Evolutionary conservation across 2,329 filamentous ascomycete species (phyloP).

Genomic region (Diaporthe vaccinii): DNA sequence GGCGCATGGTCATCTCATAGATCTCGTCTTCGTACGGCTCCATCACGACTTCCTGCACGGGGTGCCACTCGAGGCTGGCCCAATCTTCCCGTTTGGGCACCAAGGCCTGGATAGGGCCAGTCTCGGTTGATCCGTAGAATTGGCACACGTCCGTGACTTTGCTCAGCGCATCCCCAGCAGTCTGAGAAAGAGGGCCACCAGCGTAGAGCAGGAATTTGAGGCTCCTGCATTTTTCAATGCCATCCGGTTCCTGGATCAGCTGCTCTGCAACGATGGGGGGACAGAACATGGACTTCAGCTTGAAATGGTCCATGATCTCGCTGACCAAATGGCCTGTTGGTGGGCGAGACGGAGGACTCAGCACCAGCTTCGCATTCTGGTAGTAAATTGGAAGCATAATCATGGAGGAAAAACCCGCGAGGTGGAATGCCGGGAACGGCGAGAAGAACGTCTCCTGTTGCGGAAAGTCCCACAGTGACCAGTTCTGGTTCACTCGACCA

Average conservation of each 20-base stretch:
- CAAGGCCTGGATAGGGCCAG: constrained; percentile 41
- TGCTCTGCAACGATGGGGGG: constrained; percentile 43
- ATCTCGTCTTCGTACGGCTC: constrained; percentile 41
- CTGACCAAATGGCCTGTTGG: constrained; percentile 39
- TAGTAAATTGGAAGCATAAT: constrained; percentile 43
- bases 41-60: constrained; percentile 42
- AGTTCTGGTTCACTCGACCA: constrained; percentile 43
- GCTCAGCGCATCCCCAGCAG: constrained; percentile 42
- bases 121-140: constrained; percentile 44
- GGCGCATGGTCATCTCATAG: constrained; percentile 43
- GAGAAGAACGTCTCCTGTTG: constrained; percentile 40
- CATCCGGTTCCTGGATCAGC: constrained; percentile 38
- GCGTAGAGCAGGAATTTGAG: constrained; percentile 45
- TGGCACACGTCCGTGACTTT: constrained; percentile 45
- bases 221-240: constrained; percentile 40
- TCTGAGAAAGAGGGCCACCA: constrained; percentile 43
- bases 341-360: constrained; percentile 38
- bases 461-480: constrained; percentile 40
- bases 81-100: constrained; percentile 43
- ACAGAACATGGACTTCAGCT: constrained; percentile 40
- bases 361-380: constrained; percentile 35
- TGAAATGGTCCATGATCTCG: constrained; percentile 42
- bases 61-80: constrained; percentile 44
- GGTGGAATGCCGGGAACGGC: constrained; percentile 42
- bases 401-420: constrained; percentile 42